phyloP scores from a whole-genome alignment of 73 alveolate genomes.

The Paramecium primaurelia region DNA sequence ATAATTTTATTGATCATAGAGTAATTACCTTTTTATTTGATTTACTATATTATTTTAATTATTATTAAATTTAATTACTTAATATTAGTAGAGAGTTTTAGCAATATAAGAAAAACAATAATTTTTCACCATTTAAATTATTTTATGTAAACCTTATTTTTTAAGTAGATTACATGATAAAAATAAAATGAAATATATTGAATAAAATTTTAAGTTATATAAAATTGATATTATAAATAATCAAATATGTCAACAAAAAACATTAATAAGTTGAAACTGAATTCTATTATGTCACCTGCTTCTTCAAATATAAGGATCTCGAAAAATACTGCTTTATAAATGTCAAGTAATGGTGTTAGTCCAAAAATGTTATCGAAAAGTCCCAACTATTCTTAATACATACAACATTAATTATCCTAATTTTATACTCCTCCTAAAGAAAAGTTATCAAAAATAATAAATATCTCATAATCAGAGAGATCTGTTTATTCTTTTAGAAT shows the following conservation, averaged over 20 bases:
- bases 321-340: not conserved
- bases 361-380: not conserved
- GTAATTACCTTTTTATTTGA: not conserved
- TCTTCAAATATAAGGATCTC: not conserved
- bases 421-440: not conserved
- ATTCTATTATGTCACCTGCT: not conserved
- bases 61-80: no score
- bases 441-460: not conserved
- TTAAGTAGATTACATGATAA: not conserved
- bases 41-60: no score
- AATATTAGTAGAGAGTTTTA: not conserved
- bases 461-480: not conserved
- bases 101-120: no score
- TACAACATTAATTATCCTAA: not conserved
- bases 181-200: not conserved
- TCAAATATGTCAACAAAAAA: not conserved
- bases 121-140: no score
- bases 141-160: not conserved
- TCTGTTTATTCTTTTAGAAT: not conserved
- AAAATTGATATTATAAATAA: not conserved
- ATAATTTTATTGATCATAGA: not conserved
- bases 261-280: conserved; percentile 5
- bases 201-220: not conserved
- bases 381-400: not conserved
- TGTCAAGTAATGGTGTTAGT: not conserved